Evolutionary conservation across 345 rosid species (phyloP), one percentile per base, ranked within the genome.

Genomic region (Carallia brachiata): DNA sequence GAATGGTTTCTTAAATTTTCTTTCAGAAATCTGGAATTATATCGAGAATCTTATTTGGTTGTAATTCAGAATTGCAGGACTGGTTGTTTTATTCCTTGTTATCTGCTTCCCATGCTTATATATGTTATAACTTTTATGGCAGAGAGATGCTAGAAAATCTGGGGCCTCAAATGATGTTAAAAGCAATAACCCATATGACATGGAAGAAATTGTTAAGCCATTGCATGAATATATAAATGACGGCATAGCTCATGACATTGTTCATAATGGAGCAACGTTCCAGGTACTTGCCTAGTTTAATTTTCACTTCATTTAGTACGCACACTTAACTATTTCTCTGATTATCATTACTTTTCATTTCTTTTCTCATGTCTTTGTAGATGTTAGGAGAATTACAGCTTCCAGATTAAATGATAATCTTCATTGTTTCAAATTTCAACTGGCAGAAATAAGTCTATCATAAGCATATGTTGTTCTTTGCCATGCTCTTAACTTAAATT

Each of bases 241-340:
- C 57, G 96, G 90, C 56, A 72, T 82, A 65, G 95, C 97, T 75
- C 88, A 73, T 78, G 99, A 95, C 57, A 84, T 90, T 47, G 71
- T 95, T 70, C 97, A 95, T 72, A 95, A 95, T 77, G 99, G 99
- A 67, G 97, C 92, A 13, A 90, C 99, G 1, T 90, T 90, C 73
- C 99, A 95, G 91, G 99, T 95, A 80, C 66, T 60, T 68, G 53
- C 59, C 69, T 55, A 10, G 55, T 62, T 62, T 71, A 34, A 48
- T 75, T 52, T 75, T 32, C 58, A 17, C 30, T 23, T 36, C 54
- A 47, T 57, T 15, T 16, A 12, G 67, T 23, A 36, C 52, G 47
- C 48, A 6, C 4, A 3, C 1, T 61, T 52, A 52, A 36, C 53
- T 36, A 23, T 36, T 6, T 59, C 31, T 19, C 18, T 10, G 2